Evolutionary conservation across 2,329 filamentous ascomycete genomes (phyloP), one percentile per base, ranked within the genome.

Genomic region (Pseudocercospora cruenta): DNA sequence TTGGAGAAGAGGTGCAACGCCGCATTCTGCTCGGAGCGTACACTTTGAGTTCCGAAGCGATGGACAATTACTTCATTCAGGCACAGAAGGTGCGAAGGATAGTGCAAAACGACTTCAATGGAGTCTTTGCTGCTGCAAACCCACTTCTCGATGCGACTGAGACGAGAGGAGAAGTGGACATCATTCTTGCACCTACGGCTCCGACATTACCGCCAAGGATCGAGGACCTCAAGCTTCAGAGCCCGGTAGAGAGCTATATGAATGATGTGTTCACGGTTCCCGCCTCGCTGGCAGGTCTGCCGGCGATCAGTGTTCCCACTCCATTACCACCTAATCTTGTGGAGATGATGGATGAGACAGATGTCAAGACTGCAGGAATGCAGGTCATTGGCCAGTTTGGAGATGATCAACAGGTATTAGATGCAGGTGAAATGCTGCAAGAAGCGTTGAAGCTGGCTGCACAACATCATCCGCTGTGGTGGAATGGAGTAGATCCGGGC

Each of bases 251-350:
- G 72, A 86, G 86, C 1, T 98, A 97, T 76, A 91, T 91, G 83
- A 97, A 95, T 74, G 95, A 99, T 80, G 90, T 98, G 1, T 94
- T 98, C 73, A 98, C 95, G 0, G 94, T 99, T 1, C 95, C 95
- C 1, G 93, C 94, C 1, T 97, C 93, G 80, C 82, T 99, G 70
- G 95, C 94, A 0, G 95, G 95, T 0, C 81, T 99, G 63, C 95
- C 95, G 2, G 92, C 94, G 10, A 86, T 97, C 59, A 97, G 91
- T 71, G 84, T 99, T 10, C 94, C 95, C 0, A 83, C 90, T 69
- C 77, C 79, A 19, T 74, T 83, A 66, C 36, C 62, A 6, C 67
- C 49, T 8, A 51, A 62, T 33, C 21, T 63, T 19, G 45, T 55
- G 28, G 55, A 24, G 24, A 68, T 21, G 22, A 60, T 67, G 67